Base-by-base conservation (phyloP, 2,329 filamentous ascomycete genomes). In the Diplodia corticola region DNA sequence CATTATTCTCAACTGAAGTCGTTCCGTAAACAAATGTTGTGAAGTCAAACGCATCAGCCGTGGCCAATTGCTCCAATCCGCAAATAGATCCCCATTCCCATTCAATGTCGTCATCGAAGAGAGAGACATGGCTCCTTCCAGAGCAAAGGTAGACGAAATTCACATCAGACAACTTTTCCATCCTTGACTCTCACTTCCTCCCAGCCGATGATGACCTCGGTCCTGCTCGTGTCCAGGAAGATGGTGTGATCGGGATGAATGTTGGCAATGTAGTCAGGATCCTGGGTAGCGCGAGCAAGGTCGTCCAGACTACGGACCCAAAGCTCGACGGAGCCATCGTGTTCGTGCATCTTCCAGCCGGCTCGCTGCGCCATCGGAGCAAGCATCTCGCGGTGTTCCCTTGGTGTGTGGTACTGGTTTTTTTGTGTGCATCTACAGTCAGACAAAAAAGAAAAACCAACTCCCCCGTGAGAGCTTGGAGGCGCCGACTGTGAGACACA, bases 141-240 rank as follows among this genome's bases (percentile, higher is more conserved):
- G n/a, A n/a, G n/a, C n/a, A n/a, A n/a, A n/a, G n/a, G n/a, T n/a
- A n/a, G n/a, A n/a, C n/a, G n/a, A n/a, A n/a, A n/a, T n/a, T 20
- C 40, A 6, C n/a, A 2, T 35, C 28, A 46, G 12, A 60, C 37
- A 22, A 60, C 40, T 7, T 48, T 46, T 26, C 55, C 55, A 22
- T 60, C 40, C 20, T 12, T 15, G 12, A 60, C 55, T 20, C 55
- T 60, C 37, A 60, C 55, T 33, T 60, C 55, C 37, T 60, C 37
- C 55, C 55, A 60, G 0, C 55, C 54, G 4, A 57, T n/a, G 6
- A 44, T 57, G 7, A 44, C 30, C 22, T 57, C 13, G 5, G 54
- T 57, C 22, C 13, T 40, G 54, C 35, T 57, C 22, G 28, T 20
- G 35, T 57, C 54, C 5, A 57, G 6, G 22, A 57, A 57, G 1